Percentiles rank a stretch among this genome's conserved stretches.
phyloP scores from a whole-genome alignment of 768 basidiomycete genomes.

The Collybia sp. region DNA sequence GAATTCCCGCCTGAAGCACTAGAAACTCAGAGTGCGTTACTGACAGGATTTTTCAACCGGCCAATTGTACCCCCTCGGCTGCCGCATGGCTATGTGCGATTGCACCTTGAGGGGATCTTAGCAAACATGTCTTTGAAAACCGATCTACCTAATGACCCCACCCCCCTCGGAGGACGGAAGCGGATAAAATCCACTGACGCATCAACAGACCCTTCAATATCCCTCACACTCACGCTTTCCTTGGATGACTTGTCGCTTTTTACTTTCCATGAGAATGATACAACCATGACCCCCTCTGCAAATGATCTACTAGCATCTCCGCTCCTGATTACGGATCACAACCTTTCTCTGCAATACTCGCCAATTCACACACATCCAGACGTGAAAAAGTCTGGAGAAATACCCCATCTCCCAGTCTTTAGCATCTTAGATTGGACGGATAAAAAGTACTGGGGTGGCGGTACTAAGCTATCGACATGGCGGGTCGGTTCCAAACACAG shows the following conservation, averaged over 20 bases:
- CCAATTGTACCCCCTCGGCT: conserved; percentile 57
- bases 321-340: conserved; percentile 70
- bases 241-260: conserved; percentile 56
- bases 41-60: conserved; percentile 44
- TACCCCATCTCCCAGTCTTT: conserved; percentile 46
- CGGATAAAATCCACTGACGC: not conserved
- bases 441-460: conserved; percentile 27
- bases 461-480: conserved; percentile 63
- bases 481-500: conserved; percentile 17
- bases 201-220: not conserved
- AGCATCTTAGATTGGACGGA: conserved; percentile 62
- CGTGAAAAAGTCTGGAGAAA: conserved; percentile 10
- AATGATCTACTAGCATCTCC: conserved; percentile 44
- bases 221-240: conserved; percentile 20
- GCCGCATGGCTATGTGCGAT: conserved; percentile 45
- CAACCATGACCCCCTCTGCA: not conserved
- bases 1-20: conserved; percentile 11
- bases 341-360: conserved; percentile 56
- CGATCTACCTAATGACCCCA: not conserved
- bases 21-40: conserved; percentile 3
- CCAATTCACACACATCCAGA: conserved; percentile 37
- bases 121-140: conserved; percentile 19
- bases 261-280: conserved; percentile 28
- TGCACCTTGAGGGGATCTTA: conserved; percentile 40
- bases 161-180: not conserved